Evolutionary conservation across 2,329 filamentous ascomycete genomes (phyloP).

Genomic region (Cadophora gregata): DNA sequence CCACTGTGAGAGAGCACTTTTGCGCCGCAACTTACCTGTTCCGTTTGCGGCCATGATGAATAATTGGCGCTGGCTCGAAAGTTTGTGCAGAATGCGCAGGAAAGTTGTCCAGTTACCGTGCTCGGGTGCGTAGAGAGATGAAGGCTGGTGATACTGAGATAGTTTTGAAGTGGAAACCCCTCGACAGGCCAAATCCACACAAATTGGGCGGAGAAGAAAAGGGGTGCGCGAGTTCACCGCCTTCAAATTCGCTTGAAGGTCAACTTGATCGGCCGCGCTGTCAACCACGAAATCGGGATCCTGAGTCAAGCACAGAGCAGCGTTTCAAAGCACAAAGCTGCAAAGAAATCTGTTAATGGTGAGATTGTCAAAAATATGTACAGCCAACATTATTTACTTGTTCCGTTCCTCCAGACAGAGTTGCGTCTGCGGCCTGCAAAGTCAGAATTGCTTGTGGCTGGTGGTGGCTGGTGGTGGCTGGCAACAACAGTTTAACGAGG

Average conservation of each 20-base stretch:
- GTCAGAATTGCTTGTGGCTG: not conserved
- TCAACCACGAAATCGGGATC: not conserved
- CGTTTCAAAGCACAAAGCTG: not conserved
- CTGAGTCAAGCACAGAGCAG: not conserved
- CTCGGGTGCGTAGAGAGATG: not conserved
- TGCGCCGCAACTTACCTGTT: conserved; percentile 18
- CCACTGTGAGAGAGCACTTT: not conserved
- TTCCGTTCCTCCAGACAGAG: not conserved
- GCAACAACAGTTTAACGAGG: not conserved
- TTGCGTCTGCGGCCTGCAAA: not conserved
- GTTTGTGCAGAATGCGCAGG: conserved; percentile 10
- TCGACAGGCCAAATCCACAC: conserved; percentile 1
- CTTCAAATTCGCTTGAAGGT: conserved; percentile 7
- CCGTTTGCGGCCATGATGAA: conserved; percentile 28
- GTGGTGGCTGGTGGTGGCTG: not conserved
- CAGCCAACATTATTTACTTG: not conserved
- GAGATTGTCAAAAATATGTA: not conserved
- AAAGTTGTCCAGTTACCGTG: conserved; percentile 11
- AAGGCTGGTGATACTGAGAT: not conserved
- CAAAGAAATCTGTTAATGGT: not conserved
- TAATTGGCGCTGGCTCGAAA: not conserved
- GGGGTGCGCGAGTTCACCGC: not conserved
- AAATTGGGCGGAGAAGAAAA: not conserved
- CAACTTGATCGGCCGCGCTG: not conserved
- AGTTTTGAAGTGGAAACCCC: not conserved